A percentile compares a stretch with the other conserved stretches of the same genome.
Conservation (phyloP, 2,329 filamentous ascomycete genomes). For the Beauveria asiatica region DNA sequence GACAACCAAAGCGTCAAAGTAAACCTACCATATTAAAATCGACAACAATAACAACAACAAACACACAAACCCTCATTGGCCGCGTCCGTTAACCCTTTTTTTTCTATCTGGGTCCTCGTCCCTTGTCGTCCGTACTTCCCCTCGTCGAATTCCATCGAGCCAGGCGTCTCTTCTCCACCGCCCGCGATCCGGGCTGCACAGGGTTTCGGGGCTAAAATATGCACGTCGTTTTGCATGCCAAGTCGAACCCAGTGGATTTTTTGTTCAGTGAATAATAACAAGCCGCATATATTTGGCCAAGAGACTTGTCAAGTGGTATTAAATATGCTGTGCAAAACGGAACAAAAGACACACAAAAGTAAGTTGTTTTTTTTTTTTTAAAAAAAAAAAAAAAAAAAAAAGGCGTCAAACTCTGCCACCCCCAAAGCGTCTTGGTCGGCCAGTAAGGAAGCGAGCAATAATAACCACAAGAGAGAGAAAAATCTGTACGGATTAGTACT, state of each 20-base stretch:
- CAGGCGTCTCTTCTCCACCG: not conserved
- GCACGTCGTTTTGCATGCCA: conserved; percentile 7
- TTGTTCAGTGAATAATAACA: not conserved
- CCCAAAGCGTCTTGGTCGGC: no score
- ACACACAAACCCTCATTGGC: not conserved
- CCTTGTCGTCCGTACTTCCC: not conserved
- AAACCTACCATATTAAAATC: not conserved
- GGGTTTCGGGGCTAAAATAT: not conserved
- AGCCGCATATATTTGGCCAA: no score
- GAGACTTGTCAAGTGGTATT: not conserved
- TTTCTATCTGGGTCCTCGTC: not conserved
- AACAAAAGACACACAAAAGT: no score
- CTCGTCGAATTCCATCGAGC: conserved; percentile 5
- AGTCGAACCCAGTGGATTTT: not conserved
- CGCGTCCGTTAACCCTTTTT: not conserved
- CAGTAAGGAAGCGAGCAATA: no score
- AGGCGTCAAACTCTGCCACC: no score
- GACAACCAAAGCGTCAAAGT: not conserved
- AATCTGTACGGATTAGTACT: no score
- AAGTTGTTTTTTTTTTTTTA: no score
- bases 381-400: no score
- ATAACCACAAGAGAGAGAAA: no score
- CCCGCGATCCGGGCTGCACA: conserved; percentile 9
- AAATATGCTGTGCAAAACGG: no score
- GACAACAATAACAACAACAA: not conserved